Percentiles rank a stretch among this genome's conserved stretches.
phyloP scores from a whole-genome alignment of 352 stramenopile genomes.

The Phytophthora melonis region DNA sequence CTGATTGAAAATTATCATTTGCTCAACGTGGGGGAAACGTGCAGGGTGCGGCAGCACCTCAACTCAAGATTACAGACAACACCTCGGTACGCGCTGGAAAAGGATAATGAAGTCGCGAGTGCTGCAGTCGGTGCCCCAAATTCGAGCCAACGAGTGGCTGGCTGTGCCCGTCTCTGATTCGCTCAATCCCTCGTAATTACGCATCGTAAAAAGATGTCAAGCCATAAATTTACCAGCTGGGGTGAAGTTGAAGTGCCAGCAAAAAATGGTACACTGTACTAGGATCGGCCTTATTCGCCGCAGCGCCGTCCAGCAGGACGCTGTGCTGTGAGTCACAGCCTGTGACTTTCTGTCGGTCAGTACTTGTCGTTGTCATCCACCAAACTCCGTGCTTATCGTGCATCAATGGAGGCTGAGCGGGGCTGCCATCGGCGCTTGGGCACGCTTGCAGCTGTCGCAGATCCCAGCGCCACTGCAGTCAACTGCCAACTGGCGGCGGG shows the following conservation, averaged over 20 bases:
- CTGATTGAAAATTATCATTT: slow-evolving; percentile 91
- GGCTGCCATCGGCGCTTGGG: not conserved
- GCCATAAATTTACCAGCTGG: not conserved
- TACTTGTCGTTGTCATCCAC: not conserved
- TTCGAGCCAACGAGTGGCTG: not conserved
- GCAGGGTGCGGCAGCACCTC: not conserved
- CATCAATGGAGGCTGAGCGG: no score
- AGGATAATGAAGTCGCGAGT: not conserved
- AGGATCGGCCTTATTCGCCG: not conserved
- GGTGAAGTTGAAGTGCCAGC: not conserved
- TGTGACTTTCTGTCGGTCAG: no score
- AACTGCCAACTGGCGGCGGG: no score
- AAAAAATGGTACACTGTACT: no score
- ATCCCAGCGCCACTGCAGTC: slow-evolving; percentile 10
- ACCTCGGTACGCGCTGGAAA: not conserved
- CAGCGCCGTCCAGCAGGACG: no score
- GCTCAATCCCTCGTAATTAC: not conserved
- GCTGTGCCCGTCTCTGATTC: not conserved
- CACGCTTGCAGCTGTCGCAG: slow-evolving; percentile 13
- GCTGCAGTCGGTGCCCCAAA: no score
- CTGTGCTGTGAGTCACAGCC: not conserved
- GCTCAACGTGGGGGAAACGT: slow-evolving; percentile 40
- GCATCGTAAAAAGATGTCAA: not conserved
- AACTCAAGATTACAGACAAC: not conserved
- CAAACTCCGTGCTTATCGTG: no score